phyloP scores from a whole-genome alignment of 1,139 yeast genomes.

The Geotrichum aggregatum region DNA sequence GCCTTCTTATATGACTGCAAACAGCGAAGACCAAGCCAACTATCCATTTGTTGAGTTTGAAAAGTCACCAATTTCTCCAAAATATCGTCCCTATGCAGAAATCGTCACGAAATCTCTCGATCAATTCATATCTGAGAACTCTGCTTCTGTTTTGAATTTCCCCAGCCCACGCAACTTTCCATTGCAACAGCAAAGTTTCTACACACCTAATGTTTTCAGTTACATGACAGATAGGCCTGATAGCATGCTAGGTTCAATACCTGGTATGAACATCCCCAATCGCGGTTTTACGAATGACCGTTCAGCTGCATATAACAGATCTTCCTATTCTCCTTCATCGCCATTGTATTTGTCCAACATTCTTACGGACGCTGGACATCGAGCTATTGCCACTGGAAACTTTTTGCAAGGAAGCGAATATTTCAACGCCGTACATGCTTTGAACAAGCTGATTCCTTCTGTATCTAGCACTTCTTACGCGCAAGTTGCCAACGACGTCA shows the following conservation, averaged over 20 bases:
- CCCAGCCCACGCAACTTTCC: not conserved
- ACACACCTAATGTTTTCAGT: not conserved
- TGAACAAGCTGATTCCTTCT: conserved; percentile 27
- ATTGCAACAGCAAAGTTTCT: not conserved
- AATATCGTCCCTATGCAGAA: conserved; percentile 14
- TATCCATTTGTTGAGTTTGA: conserved; percentile 14
- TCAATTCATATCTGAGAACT: conserved; percentile 14
- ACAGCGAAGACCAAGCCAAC: not conserved
- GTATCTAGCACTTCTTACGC: conserved; percentile 24
- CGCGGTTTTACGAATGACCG: not conserved
- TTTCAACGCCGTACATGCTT: conserved; percentile 27
- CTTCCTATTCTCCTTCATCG: conserved; percentile 7
- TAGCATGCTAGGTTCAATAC: not conserved
- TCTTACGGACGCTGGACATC: conserved; percentile 27
- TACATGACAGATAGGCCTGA: not conserved
- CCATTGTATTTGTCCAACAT: conserved; percentile 24
- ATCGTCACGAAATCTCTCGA: conserved; percentile 14
- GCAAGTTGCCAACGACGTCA: conserved; percentile 26
- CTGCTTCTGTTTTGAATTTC: conserved; percentile 6
- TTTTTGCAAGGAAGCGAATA: conserved; percentile 31
- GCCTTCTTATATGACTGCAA: not conserved
- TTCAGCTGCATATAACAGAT: not conserved
- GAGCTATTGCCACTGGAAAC: conserved; percentile 27
- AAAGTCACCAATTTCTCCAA: conserved; percentile 17
- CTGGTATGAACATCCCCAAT: not conserved